phyloP scores from a whole-genome alignment of 257 asterid species.

The Coffea eugenioides region DNA sequence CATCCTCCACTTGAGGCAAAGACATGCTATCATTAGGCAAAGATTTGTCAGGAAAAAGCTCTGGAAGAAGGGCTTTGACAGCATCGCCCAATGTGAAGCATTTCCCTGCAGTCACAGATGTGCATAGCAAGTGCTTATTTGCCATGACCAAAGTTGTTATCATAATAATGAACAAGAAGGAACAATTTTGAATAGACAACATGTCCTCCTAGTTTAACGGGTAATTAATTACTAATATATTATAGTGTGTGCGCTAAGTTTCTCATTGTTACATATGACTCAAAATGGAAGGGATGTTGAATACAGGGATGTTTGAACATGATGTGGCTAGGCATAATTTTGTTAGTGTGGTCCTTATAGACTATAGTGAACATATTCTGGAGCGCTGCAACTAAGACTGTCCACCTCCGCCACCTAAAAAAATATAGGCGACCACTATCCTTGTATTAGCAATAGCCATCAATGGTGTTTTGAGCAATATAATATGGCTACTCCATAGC shows the following conservation, averaged over 20 bases:
- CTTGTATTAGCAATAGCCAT: not conserved
- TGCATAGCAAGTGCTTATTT: not conserved
- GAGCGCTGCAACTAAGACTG: not conserved
- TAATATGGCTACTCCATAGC: not conserved
- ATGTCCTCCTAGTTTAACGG: not conserved
- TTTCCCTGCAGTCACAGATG: constrained; percentile 55
- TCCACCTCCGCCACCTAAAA: not conserved
- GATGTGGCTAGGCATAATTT: not conserved
- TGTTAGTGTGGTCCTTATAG: not conserved
- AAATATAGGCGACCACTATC: not conserved
- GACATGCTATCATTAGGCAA: constrained; percentile 10
- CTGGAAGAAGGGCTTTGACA: constrained; percentile 61
- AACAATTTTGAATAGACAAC: not conserved
- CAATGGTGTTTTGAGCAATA: not conserved
- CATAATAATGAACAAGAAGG: not conserved
- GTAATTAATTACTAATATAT: not conserved
- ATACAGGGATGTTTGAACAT: not conserved
- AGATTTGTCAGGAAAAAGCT: constrained; percentile 50
- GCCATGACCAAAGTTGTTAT: not conserved
- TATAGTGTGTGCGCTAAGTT: not conserved
- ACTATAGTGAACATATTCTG: not conserved
- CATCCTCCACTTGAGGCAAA: constrained; percentile 41
- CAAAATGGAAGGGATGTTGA: not conserved
- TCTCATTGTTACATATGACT: not conserved
- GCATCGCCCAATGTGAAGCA: constrained; percentile 74